Evolutionary conservation across 108 stramenopile species (phyloP), one percentile per base, ranked within the genome.

Genomic region (Skeletonema potamos): DNA sequence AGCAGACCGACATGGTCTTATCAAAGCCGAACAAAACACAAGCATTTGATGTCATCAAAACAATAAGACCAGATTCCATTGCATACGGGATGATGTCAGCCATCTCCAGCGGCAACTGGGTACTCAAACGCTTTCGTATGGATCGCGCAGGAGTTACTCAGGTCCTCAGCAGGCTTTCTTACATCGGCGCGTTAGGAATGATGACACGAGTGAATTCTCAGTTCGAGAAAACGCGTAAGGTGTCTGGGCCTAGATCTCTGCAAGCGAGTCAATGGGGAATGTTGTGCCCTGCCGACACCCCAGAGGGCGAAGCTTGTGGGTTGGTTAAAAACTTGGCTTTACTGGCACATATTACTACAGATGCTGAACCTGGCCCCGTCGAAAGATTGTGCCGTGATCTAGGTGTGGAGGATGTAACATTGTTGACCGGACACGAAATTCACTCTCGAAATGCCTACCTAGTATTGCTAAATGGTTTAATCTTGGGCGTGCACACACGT

Each of bases 181-280:
- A 96, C 86, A 95, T 98, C 65, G 93, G 92, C 15, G 96, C 96
- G 1, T 55, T 99, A 46, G 97, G 97, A 4, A 97, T 98, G 96
- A 97, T 99, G 99, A 97, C 97, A 1, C 79, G 98, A n/a, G 96
- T 98, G 26, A 96, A 96, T 66, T 86, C 85, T 58, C 98, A 98
- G 72, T 98, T 99, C 77, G 98, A 98, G 76, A 99, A 98, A 70
- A 97, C 96, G 3, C 83, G 97, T 33, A 99, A 99, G 81, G 98
- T 97, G 7, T 93, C 96, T 10, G 97, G 97, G 12, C 99, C 99
- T 0, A 83, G 98, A 65, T 96, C 98, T 2, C 86, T 99, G 58
- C 99, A 99, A 75, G 94, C 97, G 27, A 92, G 89, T 64, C 98
- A 99, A 77, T 99, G 98, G 98, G 99, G 98, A 43, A 98, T 99